Percentiles rank a stretch among this genome's conserved stretches.
Evolutionary conservation across 2,329 filamentous ascomycete genomes (phyloP).

Genomic region (Cercospora berteroae): DNA sequence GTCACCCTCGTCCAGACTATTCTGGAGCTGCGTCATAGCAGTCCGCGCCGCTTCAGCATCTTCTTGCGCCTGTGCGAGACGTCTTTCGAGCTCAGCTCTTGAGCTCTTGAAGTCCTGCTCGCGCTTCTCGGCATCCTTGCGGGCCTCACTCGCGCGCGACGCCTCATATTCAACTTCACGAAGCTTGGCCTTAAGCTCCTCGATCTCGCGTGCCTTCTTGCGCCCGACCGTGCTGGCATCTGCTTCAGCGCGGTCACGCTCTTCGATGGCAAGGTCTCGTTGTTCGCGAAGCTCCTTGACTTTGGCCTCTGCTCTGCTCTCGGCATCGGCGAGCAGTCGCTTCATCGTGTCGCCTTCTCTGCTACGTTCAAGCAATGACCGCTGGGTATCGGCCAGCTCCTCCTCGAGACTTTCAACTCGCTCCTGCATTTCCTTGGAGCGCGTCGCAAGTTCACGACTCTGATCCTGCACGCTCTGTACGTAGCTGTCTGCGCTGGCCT

Average conservation of each 20-base stretch:
- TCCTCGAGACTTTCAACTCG: conserved; percentile 86
- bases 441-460: conserved; percentile 79
- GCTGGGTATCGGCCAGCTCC: conserved; percentile 83
- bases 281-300: conserved; percentile 84
- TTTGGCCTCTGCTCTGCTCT: conserved; percentile 75
- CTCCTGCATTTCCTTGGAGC: conserved; percentile 83
- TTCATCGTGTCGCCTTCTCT: conserved; percentile 95
- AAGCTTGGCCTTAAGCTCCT: conserved; percentile 76
- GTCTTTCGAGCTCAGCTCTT: conserved; percentile 71
- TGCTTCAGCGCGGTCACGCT: conserved; percentile 88
- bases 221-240: conserved; percentile 77
- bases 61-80: conserved; percentile 64
- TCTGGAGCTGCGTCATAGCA: conserved; percentile 73
- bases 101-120: conserved; percentile 72
- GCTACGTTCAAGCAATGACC: conserved; percentile 80
- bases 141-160: conserved; percentile 68
- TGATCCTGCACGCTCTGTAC: conserved; percentile 93
- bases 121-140: conserved; percentile 70
- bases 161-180: conserved; percentile 78
- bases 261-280: conserved; percentile 88
- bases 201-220: conserved; percentile 74
- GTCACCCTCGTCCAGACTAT: conserved; percentile 84
- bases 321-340: conserved; percentile 78
- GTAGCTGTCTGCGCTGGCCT: conserved; percentile 77
- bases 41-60: conserved; percentile 74